Evolutionary conservation across 768 basidiomycete genomes (phyloP).

Genomic region (Sarcomyxa edulis): DNA sequence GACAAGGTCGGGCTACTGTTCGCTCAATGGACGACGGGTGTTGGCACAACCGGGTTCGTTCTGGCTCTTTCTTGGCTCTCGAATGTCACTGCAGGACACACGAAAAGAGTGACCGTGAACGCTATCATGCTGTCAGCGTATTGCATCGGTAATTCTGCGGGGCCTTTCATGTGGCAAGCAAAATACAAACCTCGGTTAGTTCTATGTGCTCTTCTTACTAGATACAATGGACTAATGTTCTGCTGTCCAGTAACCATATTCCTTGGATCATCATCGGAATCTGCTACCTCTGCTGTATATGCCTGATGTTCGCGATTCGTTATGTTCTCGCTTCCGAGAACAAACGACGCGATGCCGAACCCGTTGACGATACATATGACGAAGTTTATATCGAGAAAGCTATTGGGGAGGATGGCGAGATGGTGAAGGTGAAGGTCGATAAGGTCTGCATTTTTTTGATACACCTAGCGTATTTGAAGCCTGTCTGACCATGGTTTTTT

Average conservation of each 20-base stretch:
- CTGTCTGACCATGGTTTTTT: too few relatives aligned
- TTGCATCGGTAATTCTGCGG: constrained; percentile 69
- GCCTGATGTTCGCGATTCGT: constrained; percentile 53
- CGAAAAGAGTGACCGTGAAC: constrained; percentile 73
- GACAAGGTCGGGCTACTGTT: constrained; percentile 69
- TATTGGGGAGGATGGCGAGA: too few relatives aligned
- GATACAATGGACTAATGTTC: not conserved
- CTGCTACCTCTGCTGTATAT: constrained; percentile 48
- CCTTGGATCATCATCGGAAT: constrained; percentile 72
- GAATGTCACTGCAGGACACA: constrained; percentile 65
- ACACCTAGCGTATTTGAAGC: constrained; percentile 4
- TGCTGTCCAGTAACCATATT: constrained; percentile 49
- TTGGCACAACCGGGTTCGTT: constrained; percentile 58
- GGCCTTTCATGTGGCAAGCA: constrained; percentile 75
- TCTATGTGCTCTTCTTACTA: not conserved
- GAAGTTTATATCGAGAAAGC: constrained; percentile 55
- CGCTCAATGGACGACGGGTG: constrained; percentile 73
- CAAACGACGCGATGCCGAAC: constrained; percentile 47
- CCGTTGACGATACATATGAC: constrained; percentile 51
- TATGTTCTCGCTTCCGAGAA: constrained; percentile 59
- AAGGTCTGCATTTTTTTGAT: too few relatives aligned
- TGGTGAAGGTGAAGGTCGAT: too few relatives aligned
- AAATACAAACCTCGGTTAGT: constrained; percentile 61
- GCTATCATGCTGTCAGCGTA: constrained; percentile 71
- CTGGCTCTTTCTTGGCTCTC: constrained; percentile 72